Percentiles rank a stretch among this genome's conserved stretches.
Conservation (phyloP, 2,329 filamentous ascomycete species). For the Fusarium neocosmosporiellum region DNA sequence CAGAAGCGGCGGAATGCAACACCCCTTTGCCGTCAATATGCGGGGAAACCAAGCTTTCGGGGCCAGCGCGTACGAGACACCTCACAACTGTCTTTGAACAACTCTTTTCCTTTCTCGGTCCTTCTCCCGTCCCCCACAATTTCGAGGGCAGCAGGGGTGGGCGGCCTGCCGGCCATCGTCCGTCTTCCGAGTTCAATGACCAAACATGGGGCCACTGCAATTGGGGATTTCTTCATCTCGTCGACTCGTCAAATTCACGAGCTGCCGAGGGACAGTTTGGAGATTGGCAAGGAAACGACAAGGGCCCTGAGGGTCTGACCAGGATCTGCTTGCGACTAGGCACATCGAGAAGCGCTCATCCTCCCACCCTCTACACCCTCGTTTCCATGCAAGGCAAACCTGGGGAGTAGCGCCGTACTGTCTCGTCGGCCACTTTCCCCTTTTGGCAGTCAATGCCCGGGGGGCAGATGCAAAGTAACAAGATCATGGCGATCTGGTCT, state of each 20-base stretch:
- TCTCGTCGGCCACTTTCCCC: conserved; percentile 40
- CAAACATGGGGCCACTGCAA: conserved; percentile 17
- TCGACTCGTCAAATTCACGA: conserved; percentile 36
- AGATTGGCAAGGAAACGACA: conserved; percentile 16
- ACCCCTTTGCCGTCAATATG: conserved; percentile 2
- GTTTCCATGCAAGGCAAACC: conserved; percentile 43
- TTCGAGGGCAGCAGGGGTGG: conserved; percentile 4
- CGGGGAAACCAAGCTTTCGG: conserved; percentile 28
- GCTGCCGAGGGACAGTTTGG: conserved; percentile 40
- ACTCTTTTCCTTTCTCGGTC: conserved; percentile 25
- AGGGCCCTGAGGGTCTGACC: conserved; percentile 14
- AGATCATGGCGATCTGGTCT: conserved; percentile 42
- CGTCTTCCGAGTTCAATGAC: conserved; percentile 12
- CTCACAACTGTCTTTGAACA: conserved; percentile 6
- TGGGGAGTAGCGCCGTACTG: conserved; percentile 40
- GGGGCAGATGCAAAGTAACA: conserved; percentile 42
- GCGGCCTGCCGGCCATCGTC: conserved; percentile 36
- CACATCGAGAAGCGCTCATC: conserved; percentile 10
- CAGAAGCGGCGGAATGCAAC: conserved; percentile 12
- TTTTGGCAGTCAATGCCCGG: conserved; percentile 41
- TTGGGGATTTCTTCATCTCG: conserved; percentile 23
- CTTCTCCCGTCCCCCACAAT: conserved; percentile 21
- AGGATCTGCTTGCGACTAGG: conserved; percentile 12
- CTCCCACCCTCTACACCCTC: conserved; percentile 14
- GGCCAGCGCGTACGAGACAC: not conserved